A percentile compares a stretch with the other conserved stretches of the same genome.
phyloP scores from a whole-genome alignment of 2,329 filamentous ascomycete species.

The Penicillium italicum region DNA sequence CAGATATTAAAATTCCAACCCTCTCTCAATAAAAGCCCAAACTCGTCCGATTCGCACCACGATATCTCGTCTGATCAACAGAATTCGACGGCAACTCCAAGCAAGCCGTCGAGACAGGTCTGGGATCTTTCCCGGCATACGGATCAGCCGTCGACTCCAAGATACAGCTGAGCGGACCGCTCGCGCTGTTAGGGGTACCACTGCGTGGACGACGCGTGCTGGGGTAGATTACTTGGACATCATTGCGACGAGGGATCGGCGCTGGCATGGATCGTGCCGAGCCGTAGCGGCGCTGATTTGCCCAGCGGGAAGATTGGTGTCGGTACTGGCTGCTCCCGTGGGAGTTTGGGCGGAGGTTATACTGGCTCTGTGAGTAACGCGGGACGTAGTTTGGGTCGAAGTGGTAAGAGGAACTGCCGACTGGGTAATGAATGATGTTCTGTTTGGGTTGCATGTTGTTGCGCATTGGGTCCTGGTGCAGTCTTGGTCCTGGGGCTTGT shows the following conservation, averaged over 20 bases:
- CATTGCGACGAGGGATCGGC: slow-evolving; percentile 28
- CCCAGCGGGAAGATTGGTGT: slow-evolving; percentile 17
- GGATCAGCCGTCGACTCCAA: slow-evolving; percentile 22
- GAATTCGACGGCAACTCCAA: slow-evolving; percentile 14
- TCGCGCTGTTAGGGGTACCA: slow-evolving; percentile 28
- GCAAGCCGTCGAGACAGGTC: neutral
- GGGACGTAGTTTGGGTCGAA: slow-evolving; percentile 26
- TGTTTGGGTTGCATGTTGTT: slow-evolving; percentile 8
- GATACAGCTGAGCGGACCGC: slow-evolving; percentile 30
- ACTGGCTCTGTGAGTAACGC: slow-evolving; percentile 29
- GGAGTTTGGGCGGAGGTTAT: neutral
- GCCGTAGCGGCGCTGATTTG: slow-evolving; percentile 22
- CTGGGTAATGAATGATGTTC: slow-evolving; percentile 6
- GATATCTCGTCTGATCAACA: slow-evolving; percentile 26
- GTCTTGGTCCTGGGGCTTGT: slow-evolving; percentile 4
- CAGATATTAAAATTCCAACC: neutral
- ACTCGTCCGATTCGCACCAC: slow-evolving; percentile 33
- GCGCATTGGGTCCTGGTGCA: slow-evolving; percentile 10
- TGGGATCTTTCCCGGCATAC: slow-evolving; percentile 24
- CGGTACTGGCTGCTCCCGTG: slow-evolving; percentile 11
- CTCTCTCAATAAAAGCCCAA: slow-evolving; percentile 16
- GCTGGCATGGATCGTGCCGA: slow-evolving; percentile 19
- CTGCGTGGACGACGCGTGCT: slow-evolving; percentile 36
- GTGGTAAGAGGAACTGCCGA: slow-evolving; percentile 24
- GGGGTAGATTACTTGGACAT: slow-evolving; percentile 34